Conservation (phyloP, 176 grass and related monocot genomes). For the Carex scoparia region DNA sequence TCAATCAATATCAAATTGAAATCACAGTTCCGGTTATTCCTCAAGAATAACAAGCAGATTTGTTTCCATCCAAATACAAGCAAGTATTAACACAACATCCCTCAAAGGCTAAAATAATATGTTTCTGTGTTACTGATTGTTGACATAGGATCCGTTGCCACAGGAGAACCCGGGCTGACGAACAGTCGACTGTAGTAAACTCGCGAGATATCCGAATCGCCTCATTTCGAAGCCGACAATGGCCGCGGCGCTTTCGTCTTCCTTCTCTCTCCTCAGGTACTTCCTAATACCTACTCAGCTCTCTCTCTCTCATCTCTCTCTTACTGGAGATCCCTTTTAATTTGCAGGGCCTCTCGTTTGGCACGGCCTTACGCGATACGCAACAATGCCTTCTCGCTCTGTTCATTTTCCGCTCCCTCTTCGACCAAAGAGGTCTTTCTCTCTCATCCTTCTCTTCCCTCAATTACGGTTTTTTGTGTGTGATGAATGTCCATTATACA, state of each 20-base stretch:
- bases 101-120: no score
- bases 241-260: slow-evolving; percentile 9
- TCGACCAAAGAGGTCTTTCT: slow-evolving; percentile 18
- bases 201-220: not conserved
- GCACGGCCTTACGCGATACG: slow-evolving; percentile 15
- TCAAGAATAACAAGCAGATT: no score
- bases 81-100: no score
- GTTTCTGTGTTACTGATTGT: no score
- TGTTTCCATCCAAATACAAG: no score
- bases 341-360: slow-evolving; percentile 20
- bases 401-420: not conserved
- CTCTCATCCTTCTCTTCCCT: not conserved
- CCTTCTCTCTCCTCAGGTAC: slow-evolving; percentile 7
- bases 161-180: not conserved
- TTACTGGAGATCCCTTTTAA: not conserved
- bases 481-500: not conserved
- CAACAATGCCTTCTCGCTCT: slow-evolving; percentile 12
- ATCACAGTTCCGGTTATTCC: no score
- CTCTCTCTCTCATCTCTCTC: not conserved
- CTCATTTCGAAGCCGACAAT: slow-evolving; percentile 9
- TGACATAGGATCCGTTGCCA: not conserved
- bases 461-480: not conserved
- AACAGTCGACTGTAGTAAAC: not conserved
- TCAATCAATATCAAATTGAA: no score
- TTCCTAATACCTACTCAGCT: not conserved